A percentile compares a stretch with the other conserved stretches of the same genome.
Evolutionary conservation across 1,284 basidiomycete species (phyloP).

Genomic region (Rhodotorula sp.): DNA sequence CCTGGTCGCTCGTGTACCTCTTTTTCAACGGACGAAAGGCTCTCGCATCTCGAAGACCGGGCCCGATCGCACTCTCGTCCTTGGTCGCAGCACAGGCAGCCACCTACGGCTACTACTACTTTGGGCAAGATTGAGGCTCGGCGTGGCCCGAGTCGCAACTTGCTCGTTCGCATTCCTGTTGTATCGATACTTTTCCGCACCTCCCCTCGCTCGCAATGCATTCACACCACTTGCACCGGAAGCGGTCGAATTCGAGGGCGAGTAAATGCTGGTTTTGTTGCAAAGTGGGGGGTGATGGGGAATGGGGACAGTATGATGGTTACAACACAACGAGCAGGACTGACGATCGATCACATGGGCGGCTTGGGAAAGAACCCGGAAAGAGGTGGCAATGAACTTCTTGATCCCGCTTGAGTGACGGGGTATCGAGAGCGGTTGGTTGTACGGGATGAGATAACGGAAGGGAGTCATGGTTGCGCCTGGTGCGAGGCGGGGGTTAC

Average conservation of each 20-base stretch:
- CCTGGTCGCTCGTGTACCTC: slow-evolving; percentile 40
- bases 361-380: not conserved
- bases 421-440: not conserved
- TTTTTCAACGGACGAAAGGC: slow-evolving; percentile 37
- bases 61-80: slow-evolving; percentile 21
- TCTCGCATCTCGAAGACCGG: slow-evolving; percentile 14
- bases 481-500: not conserved
- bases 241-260: too few species aligned
- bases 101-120: slow-evolving; percentile 27
- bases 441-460: not conserved
- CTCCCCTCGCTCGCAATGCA: not conserved
- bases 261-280: not conserved
- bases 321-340: not conserved
- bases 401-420: too few species aligned
- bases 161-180: not conserved
- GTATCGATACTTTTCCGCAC: not conserved
- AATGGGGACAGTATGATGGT: not conserved
- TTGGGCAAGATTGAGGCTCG: slow-evolving; percentile 3
- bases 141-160: not conserved
- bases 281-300: not conserved
- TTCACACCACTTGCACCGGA: too few species aligned
- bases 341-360: not conserved
- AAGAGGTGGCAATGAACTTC: not conserved
- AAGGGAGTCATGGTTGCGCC: not conserved
- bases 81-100: slow-evolving; percentile 24